Conservation (phyloP, 2,329 filamentous ascomycete genomes). For the Diplocarpon mali region DNA sequence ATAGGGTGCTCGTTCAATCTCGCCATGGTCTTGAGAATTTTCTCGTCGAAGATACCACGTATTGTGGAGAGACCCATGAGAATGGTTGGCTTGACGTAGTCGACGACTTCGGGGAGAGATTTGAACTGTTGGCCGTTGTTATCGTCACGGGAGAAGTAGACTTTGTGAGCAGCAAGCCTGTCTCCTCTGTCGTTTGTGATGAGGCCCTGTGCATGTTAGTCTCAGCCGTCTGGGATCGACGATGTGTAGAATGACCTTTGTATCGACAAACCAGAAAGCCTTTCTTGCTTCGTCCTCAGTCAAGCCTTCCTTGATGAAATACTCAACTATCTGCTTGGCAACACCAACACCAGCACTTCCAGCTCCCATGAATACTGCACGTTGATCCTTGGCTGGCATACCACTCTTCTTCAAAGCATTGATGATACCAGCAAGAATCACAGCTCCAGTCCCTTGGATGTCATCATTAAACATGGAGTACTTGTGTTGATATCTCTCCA, state of each 20-base stretch:
- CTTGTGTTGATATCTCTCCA: constrained; percentile 61
- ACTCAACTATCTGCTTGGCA: constrained; percentile 70
- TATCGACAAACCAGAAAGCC: constrained; percentile 67
- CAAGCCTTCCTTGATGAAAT: constrained; percentile 55
- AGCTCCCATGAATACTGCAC: constrained; percentile 67
- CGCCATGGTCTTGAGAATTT: constrained; percentile 65
- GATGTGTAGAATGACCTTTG: constrained; percentile 26
- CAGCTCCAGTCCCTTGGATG: constrained; percentile 78
- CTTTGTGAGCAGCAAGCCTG: constrained; percentile 55
- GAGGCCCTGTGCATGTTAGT: constrained; percentile 39
- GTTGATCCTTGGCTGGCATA: constrained; percentile 53
- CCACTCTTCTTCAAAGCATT: constrained; percentile 59
- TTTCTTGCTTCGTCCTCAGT: constrained; percentile 58
- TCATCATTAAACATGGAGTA: constrained; percentile 90
- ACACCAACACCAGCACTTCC: constrained; percentile 78
- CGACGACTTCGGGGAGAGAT: constrained; percentile 55
- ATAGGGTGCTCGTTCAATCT: constrained; percentile 58
- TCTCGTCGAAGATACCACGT: constrained; percentile 62
- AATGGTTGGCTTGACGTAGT: constrained; percentile 64
- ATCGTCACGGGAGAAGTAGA: constrained; percentile 30
- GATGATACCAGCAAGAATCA: constrained; percentile 73
- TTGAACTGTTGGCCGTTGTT: constrained; percentile 36
- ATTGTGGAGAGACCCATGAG: constrained; percentile 76
- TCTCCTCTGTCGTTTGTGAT: constrained; percentile 61
- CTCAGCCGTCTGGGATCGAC: neutral